A percentile compares a stretch with the other conserved stretches of the same genome.
Evolutionary conservation across 2,329 filamentous ascomycete species (phyloP).

Genomic region (Talaromyces verruculosus): DNA sequence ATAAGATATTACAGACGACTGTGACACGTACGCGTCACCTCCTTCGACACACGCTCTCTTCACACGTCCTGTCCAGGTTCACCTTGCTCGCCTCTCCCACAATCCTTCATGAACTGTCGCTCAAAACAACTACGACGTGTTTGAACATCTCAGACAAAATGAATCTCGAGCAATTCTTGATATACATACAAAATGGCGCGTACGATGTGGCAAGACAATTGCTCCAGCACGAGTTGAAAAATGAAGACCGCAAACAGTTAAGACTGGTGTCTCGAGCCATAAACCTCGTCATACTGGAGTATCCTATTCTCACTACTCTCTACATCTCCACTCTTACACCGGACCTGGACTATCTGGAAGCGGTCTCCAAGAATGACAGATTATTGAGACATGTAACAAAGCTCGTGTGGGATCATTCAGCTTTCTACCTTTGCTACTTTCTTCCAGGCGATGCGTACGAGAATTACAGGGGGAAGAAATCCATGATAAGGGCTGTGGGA

Average conservation of each 20-base stretch:
- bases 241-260: not conserved
- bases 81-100: no score
- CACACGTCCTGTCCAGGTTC: no score
- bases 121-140: no score
- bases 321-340: constrained; percentile 7
- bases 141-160: not conserved
- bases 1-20: no score
- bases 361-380: constrained; percentile 2
- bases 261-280: constrained; percentile 1
- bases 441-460: not conserved
- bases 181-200: not conserved
- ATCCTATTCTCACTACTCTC: not conserved
- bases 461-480: not conserved
- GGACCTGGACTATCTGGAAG: constrained; percentile 11
- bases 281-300: not conserved
- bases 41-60: no score
- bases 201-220: not conserved
- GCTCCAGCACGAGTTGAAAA: not conserved
- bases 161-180: constrained; percentile 12
- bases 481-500: not conserved
- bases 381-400: constrained; percentile 5
- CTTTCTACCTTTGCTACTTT: not conserved
- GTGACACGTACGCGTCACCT: no score
- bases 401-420: constrained; percentile 13
- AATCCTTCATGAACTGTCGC: no score